These are phyloP conservation scores for Tilletia caries DNA, from an alignment of 1,284 basidiomycete species.

Conservation along the genomic window DNA sequence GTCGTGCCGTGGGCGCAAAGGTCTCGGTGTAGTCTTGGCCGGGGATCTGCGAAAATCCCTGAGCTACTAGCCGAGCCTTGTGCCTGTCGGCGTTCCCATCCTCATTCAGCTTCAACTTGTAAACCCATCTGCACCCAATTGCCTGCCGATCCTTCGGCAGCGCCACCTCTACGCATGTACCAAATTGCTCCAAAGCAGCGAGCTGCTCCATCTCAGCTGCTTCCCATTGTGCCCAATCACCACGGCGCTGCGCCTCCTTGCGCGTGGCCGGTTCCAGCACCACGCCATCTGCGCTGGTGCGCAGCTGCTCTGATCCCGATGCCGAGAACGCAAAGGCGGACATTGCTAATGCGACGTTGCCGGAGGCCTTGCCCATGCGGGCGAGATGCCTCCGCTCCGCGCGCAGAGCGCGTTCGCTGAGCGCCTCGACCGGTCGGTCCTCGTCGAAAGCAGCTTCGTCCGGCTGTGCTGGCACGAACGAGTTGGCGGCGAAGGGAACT, in stretches of 20 bases:
- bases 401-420: conserved; percentile 52
- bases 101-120: not conserved
- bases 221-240: conserved; percentile 23
- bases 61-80: not conserved
- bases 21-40: not conserved
- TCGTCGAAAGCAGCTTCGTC: conserved; percentile 49
- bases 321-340: too few species aligned
- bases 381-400: conserved; percentile 43
- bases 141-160: not conserved
- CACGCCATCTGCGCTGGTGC: conserved; percentile 42
- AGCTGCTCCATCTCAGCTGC: not conserved
- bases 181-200: not conserved
- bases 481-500: too few species aligned
- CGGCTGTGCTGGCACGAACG: too few species aligned
- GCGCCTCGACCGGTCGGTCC: conserved; percentile 41
- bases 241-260: too few species aligned
- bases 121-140: not conserved
- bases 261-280: conserved; percentile 37
- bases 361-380: conserved; percentile 27
- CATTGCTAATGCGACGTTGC: conserved; percentile 22
- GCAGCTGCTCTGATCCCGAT: conserved; percentile 32
- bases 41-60: not conserved
- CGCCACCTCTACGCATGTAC: not conserved
- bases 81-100: not conserved
- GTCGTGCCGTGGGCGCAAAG: not conserved